phyloP scores from a whole-genome alignment of 306 rosid genomes.

The peach (Prunus persica) region DNA sequence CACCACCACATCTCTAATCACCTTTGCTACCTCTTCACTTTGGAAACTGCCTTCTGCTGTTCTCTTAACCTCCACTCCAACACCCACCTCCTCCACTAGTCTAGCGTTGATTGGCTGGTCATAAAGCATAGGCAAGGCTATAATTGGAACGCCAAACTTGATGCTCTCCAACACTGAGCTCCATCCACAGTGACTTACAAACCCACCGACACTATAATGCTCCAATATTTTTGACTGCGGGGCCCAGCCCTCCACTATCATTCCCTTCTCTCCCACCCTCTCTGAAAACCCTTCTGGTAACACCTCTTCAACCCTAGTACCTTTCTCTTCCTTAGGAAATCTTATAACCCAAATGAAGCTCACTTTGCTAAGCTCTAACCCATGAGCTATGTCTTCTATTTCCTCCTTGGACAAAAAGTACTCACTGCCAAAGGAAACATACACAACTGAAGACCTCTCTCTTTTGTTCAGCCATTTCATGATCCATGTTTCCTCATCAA shows the following conservation, averaged over 20 bases:
- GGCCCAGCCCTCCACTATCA: background rate
- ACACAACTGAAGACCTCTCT: background rate
- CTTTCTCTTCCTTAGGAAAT: background rate
- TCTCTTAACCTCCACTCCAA: background rate
- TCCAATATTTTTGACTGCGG: background rate
- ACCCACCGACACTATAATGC: background rate
- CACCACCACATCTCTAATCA: background rate
- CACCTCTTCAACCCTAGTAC: background rate
- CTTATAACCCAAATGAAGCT: background rate
- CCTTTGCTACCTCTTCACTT: background rate
- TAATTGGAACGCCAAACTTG: background rate
- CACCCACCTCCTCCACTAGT: background rate
- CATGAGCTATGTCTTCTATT: background rate
- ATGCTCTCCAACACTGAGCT: background rate
- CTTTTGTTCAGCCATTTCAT: background rate
- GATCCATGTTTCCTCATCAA: background rate
- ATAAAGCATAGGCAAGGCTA: background rate
- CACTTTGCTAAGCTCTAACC: background rate
- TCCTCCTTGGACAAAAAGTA: background rate
- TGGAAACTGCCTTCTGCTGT: background rate
- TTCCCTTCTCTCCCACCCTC: background rate
- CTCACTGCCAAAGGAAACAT: background rate
- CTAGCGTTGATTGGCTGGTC: background rate
- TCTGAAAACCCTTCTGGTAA: background rate
- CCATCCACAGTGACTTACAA: too few relatives aligned